These are phyloP conservation scores for Globisporangium ultimum DNA, from an alignment of 352 stramenopile species.

Conservation along the genomic window DNA sequence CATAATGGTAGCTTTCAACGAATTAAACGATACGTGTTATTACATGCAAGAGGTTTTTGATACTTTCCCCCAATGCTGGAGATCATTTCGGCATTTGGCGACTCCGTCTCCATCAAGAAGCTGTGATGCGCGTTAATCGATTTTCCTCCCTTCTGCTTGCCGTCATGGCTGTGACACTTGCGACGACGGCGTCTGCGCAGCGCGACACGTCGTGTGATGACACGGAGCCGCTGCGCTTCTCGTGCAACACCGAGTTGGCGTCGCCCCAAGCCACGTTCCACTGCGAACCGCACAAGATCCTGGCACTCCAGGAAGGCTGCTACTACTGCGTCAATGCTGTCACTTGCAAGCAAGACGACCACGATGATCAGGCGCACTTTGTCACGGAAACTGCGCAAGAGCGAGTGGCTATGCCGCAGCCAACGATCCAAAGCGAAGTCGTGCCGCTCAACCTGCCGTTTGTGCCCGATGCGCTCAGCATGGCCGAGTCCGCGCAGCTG, in stretches of 20 bases:
- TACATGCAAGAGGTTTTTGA: too few species aligned
- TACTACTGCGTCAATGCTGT: conserved; percentile 37
- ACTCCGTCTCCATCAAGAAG: neutral
- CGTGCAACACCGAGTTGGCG: conserved; percentile 2
- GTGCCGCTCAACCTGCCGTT: conserved; percentile 10
- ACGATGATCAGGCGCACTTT: conserved; percentile 6
- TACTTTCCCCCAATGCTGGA: too few species aligned
- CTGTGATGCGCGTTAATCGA: neutral
- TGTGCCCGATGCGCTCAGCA: conserved; percentile 16
- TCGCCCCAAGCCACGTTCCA: conserved; percentile 19
- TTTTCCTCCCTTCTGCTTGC: neutral
- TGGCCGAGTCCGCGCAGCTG: conserved; percentile 5
- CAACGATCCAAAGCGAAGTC: neutral
- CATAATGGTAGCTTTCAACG: too few species aligned
- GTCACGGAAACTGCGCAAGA: conserved; percentile 8
- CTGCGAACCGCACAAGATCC: conserved; percentile 23
- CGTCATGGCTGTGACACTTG: too few species aligned
- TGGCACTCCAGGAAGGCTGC: conserved; percentile 48
- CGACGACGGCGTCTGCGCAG: neutral
- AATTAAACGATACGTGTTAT: too few species aligned
- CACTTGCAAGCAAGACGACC: conserved; percentile 19
- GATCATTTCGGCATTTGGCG: too few species aligned
- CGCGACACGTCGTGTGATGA: conserved; percentile 40
- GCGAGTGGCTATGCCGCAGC: neutral
- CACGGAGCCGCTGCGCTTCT: conserved; percentile 1